Evolutionary conservation across 805 yeast species (phyloP).

Genomic region (Metschnikowia gelsemii): DNA sequence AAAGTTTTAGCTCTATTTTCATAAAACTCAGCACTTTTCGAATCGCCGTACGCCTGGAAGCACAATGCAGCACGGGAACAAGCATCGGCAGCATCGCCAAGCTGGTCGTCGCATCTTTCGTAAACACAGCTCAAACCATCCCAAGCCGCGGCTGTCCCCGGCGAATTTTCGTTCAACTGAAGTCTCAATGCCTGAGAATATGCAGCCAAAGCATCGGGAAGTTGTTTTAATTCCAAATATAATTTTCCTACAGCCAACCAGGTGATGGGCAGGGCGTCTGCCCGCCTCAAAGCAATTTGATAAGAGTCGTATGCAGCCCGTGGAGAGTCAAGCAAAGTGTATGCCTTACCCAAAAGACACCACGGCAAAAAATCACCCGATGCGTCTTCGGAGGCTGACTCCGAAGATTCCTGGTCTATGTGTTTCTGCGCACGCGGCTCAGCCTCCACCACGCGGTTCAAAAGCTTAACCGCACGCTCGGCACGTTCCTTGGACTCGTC

Average conservation of each 20-base stretch:
- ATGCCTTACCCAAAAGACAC: conserved; percentile 54
- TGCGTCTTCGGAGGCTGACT: conserved; percentile 20
- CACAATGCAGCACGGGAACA: conserved; percentile 51
- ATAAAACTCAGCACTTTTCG: conserved; percentile 39
- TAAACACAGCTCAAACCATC: conserved; percentile 62
- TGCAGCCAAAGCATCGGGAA: conserved; percentile 66
- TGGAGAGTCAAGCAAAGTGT: conserved; percentile 46
- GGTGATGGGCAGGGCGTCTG: conserved; percentile 54
- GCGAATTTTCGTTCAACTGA: conserved; percentile 46
- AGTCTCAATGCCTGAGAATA: conserved; percentile 62
- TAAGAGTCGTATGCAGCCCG: conserved; percentile 54
- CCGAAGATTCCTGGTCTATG: conserved; percentile 18
- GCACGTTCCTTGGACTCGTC: conserved; percentile 23
- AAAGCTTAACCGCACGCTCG: conserved; percentile 21
- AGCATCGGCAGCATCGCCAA: conserved; percentile 60
- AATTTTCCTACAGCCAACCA: conserved; percentile 69
- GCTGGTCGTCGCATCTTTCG: conserved; percentile 61
- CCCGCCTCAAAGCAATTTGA: conserved; percentile 53
- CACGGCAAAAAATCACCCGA: conserved; percentile 57
- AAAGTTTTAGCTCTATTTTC: conserved; percentile 46
- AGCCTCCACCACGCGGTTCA: conserved; percentile 20
- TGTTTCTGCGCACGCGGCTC: conserved; percentile 19
- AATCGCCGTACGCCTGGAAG: conserved; percentile 47
- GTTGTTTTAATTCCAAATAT: conserved; percentile 56
- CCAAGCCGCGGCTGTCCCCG: conserved; percentile 59